phyloP scores from a whole-genome alignment of 1,284 basidiomycete species.

The Leccinum glutinopallens region DNA sequence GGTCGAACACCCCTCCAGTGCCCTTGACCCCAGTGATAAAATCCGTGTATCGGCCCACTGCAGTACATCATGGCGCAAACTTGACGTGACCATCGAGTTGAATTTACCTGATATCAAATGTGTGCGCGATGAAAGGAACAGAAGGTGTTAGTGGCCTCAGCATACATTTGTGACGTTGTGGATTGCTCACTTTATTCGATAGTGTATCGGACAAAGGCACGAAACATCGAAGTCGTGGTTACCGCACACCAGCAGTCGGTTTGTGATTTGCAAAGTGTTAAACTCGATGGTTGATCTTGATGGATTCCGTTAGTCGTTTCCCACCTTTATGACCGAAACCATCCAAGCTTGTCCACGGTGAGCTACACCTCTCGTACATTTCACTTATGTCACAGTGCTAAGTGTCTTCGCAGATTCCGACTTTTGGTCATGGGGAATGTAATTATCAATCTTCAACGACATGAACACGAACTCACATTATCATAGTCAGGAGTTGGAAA shows the following conservation, averaged over 20 bases:
- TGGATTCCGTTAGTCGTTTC: not conserved
- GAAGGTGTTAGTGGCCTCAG: slow-evolving; percentile 12
- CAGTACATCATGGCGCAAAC: not conserved
- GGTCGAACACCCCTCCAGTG: slow-evolving; percentile 4
- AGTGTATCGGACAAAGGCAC: slow-evolving; percentile 17
- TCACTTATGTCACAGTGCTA: not conserved
- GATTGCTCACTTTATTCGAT: slow-evolving; percentile 6
- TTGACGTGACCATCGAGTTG: slow-evolving; percentile 8
- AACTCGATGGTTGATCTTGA: not conserved
- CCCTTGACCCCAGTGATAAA: slow-evolving; percentile 4
- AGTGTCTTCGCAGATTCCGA: slow-evolving; percentile 15
- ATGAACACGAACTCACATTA: not conserved
- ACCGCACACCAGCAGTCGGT: slow-evolving; percentile 8
- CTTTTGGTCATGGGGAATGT: slow-evolving; percentile 25
- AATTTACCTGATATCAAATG: slow-evolving; percentile 8
- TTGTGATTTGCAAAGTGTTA: not conserved
- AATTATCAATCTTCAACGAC: not conserved
- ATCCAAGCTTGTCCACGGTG: slow-evolving; percentile 15
- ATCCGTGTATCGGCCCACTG: slow-evolving; percentile 6
- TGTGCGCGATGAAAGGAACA: slow-evolving; percentile 9
- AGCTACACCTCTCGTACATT: not conserved
- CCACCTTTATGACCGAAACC: slow-evolving; percentile 3
- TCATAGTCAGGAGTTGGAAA: slow-evolving; percentile 25
- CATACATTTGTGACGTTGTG: not conserved
- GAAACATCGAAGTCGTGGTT: slow-evolving; percentile 18